phyloP scores from a whole-genome alignment of 2,329 filamentous ascomycete genomes.

The Ascochyta lentis region DNA sequence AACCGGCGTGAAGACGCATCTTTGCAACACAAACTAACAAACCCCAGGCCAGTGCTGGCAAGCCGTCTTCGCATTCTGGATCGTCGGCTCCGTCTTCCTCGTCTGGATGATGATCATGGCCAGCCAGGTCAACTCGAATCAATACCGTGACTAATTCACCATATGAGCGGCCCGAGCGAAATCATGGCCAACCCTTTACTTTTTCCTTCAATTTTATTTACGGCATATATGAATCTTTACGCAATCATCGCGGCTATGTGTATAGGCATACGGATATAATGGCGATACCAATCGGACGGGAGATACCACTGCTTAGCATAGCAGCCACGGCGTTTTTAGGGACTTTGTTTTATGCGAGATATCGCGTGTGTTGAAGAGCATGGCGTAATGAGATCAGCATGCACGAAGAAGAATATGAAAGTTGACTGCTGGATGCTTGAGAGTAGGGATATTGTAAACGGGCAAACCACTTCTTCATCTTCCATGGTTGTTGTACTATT shows the following conservation, averaged over 20 bases:
- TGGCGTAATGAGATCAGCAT: too few species aligned
- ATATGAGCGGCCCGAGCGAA: neutral
- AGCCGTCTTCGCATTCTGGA: constrained; percentile 68
- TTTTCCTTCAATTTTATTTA: constrained; percentile 1
- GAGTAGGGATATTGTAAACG: too few species aligned
- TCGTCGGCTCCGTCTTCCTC: constrained; percentile 68
- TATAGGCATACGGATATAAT: constrained; percentile 1
- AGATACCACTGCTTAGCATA: constrained; percentile 19
- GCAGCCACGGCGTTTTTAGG: constrained; percentile 16
- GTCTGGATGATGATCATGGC: constrained; percentile 72
- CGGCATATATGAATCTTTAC: neutral
- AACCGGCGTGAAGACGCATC: neutral
- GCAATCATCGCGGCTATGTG: neutral
- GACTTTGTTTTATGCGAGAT: neutral
- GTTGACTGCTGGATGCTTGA: too few species aligned
- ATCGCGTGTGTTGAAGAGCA: too few species aligned
- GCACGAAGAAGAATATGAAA: too few species aligned
- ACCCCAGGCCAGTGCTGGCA: constrained; percentile 65
- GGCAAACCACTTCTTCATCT: too few species aligned
- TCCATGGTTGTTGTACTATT: too few species aligned
- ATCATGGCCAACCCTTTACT: neutral
- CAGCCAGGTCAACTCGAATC: constrained; percentile 60
- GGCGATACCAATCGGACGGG: neutral
- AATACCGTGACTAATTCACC: constrained; percentile 34
- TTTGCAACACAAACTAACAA: too few species aligned